Percentiles rank a stretch among this genome's conserved stretches.
Conservation (phyloP, 768 basidiomycete genomes). For the Pluteus cervinus region DNA sequence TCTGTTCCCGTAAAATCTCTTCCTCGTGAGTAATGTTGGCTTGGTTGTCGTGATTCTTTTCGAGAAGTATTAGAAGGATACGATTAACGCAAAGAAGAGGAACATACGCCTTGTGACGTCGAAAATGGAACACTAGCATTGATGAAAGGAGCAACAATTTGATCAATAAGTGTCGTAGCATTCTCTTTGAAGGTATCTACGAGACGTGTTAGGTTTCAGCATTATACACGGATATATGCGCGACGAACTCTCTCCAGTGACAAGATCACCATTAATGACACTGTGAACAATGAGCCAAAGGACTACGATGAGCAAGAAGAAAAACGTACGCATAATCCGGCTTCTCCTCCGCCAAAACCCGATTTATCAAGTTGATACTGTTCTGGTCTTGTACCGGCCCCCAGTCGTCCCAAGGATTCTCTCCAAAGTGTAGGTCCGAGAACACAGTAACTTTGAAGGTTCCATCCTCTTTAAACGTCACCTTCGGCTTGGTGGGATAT, state of each 20-base stretch:
- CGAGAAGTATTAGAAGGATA: no score
- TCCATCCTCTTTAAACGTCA: slow-evolving; percentile 52
- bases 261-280: slow-evolving; percentile 67
- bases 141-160: slow-evolving; percentile 57
- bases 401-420: slow-evolving; percentile 67
- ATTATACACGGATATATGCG: slow-evolving; percentile 1
- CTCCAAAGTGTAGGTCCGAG: slow-evolving; percentile 72
- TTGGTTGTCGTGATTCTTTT: slow-evolving; percentile 77
- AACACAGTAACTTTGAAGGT: slow-evolving; percentile 71
- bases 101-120: slow-evolving; percentile 57
- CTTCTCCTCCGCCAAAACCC: slow-evolving; percentile 46
- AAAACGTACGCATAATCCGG: slow-evolving; percentile 63
- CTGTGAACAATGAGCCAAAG: slow-evolving; percentile 23
- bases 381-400: slow-evolving; percentile 64
- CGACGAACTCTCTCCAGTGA: slow-evolving; percentile 61
- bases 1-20: slow-evolving; percentile 59
- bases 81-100: background rate
- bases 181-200: slow-evolving; percentile 64
- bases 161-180: slow-evolving; percentile 58
- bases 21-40: slow-evolving; percentile 64
- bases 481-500: slow-evolving; percentile 33
- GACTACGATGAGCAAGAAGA: background rate
- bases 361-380: slow-evolving; percentile 52
- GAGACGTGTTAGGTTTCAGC: background rate
- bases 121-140: slow-evolving; percentile 56